Evolutionary conservation across 2,329 filamentous ascomycete genomes (phyloP).

Genomic region (Calonectria pteridis): DNA sequence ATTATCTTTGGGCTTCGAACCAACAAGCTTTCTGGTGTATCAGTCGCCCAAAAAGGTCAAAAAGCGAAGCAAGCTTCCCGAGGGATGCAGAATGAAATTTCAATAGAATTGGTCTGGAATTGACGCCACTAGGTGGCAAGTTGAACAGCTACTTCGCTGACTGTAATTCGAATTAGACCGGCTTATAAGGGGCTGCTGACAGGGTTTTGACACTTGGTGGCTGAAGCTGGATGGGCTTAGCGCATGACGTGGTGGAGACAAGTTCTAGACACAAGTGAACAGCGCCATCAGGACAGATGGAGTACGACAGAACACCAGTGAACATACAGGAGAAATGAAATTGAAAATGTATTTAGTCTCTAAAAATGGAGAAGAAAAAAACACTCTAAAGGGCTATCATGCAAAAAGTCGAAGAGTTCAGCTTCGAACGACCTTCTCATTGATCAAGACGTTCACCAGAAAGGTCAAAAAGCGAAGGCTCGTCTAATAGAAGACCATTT

Average conservation of each 20-base stretch:
- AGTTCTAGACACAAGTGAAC: neutral
- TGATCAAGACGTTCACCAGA: neutral
- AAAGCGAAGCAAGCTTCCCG: neutral
- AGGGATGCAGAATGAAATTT: neutral
- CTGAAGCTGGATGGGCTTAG: neutral
- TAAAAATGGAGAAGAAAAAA: neutral
- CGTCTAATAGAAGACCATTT: too few species aligned
- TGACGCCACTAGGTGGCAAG: neutral
- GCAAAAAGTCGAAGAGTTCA: neutral
- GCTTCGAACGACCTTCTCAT: neutral
- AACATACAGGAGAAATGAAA: neutral
- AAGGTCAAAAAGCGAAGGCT: slow-evolving; percentile 4
- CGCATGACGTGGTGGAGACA: neutral
- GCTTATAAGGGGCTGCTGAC: neutral
- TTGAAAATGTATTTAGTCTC: neutral
- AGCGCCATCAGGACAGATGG: neutral
- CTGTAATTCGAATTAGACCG: neutral
- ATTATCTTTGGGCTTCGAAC: neutral
- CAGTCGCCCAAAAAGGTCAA: neutral
- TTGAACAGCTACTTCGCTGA: neutral
- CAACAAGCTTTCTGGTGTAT: neutral
- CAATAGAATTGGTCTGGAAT: neutral
- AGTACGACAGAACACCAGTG: neutral
- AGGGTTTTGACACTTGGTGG: neutral
- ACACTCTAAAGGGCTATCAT: neutral